A percentile compares a stretch with the other conserved stretches of the same genome.
Evolutionary conservation across 192 early-diverging fungal genomes (phyloP).

Genomic region (Funneliformis geosporum): DNA sequence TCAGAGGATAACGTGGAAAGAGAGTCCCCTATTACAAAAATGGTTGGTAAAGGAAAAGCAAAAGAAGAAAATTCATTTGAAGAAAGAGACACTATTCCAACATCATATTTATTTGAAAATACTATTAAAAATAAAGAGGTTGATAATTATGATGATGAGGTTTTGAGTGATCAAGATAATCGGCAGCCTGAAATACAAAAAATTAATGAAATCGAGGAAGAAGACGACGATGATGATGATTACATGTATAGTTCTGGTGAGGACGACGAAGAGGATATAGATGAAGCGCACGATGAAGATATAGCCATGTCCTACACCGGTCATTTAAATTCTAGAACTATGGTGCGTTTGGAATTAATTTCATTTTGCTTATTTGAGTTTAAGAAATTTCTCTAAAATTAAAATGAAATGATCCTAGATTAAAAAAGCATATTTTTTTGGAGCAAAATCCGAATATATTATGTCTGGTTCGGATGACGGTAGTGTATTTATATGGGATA

Average conservation of each 20-base stretch:
- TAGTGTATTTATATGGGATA: conserved; percentile 67
- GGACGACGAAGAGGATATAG: conserved; percentile 32
- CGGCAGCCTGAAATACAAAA: background rate
- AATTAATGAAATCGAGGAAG: conserved; percentile 29
- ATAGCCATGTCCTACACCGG: conserved; percentile 39
- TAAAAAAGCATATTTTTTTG: conserved; percentile 77
- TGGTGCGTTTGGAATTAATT: conserved; percentile 29
- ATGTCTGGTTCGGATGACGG: conserved; percentile 83
- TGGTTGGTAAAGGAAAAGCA: background rate
- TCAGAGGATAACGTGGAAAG: background rate
- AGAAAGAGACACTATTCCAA: background rate
- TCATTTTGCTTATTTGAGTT: background rate
- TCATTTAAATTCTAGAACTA: conserved; percentile 45
- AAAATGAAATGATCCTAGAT: conserved; percentile 37
- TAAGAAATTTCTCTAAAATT: too few relatives aligned
- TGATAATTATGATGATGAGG: conserved; percentile 22
- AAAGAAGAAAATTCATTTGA: background rate
- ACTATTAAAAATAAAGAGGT: background rate
- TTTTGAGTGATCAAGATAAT: background rate
- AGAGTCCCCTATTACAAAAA: too few relatives aligned
- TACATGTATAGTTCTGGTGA: conserved; percentile 28
- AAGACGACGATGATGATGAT: conserved; percentile 31
- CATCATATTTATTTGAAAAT: background rate
- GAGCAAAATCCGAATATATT: conserved; percentile 64
- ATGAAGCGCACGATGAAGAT: conserved; percentile 28